These are phyloP conservation scores for Knoxia roxburghii DNA, from an alignment of 257 asterid genomes.

Conservation along the genomic window DNA sequence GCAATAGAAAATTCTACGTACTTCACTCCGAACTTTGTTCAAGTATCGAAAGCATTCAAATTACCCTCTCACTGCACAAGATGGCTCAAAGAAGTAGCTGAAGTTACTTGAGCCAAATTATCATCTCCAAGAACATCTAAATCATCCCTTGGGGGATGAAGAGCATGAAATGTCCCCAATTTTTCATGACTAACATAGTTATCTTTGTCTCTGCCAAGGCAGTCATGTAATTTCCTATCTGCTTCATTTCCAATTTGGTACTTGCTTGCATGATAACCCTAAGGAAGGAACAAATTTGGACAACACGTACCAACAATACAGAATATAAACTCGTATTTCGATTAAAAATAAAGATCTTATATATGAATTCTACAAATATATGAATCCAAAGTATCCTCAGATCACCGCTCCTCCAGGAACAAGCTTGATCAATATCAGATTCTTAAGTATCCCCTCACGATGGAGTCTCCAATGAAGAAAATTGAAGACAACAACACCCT, in stretches of 20 bases:
- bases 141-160: constrained; percentile 34
- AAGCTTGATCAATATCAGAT: constrained; percentile 33
- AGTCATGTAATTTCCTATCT: constrained; percentile 18
- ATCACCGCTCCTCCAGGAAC: constrained; percentile 33
- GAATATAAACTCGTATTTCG: not conserved
- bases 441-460: constrained; percentile 34
- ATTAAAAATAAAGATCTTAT: not conserved
- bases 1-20: not conserved
- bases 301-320: not conserved
- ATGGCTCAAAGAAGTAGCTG: constrained; percentile 6
- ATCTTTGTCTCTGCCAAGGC: constrained; percentile 19
- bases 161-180: constrained; percentile 28
- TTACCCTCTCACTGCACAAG: constrained; percentile 1
- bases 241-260: constrained; percentile 25
- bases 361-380: not conserved
- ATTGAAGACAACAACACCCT: constrained; percentile 38
- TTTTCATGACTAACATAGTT: constrained; percentile 28
- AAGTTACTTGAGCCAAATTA: constrained; percentile 58
- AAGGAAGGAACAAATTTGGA: constrained; percentile 14
- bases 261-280: constrained; percentile 37
- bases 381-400: constrained; percentile 30
- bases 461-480: constrained; percentile 38
- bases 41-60: not conserved
- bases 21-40: not conserved
- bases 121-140: constrained; percentile 38